Conservation (phyloP, 2,329 filamentous ascomycete species). For the Nakataea oryzae region DNA sequence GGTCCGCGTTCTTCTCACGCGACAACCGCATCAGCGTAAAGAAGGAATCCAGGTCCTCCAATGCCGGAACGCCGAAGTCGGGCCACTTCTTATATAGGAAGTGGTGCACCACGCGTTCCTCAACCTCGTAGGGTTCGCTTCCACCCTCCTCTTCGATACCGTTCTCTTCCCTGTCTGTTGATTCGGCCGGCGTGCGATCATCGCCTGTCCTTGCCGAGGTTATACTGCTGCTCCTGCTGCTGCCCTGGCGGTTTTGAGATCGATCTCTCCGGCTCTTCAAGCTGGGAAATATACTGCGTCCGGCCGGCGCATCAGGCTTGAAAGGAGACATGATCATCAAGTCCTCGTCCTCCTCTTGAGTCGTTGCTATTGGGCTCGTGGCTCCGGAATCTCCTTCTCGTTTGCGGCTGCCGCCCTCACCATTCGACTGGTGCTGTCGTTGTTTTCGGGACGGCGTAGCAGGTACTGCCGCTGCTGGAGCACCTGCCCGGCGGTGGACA, state of each 20-base stretch:
- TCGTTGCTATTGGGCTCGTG: background rate
- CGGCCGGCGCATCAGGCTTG: slow-evolving; percentile 4
- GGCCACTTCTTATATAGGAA: slow-evolving; percentile 83
- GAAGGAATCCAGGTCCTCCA: slow-evolving; percentile 57
- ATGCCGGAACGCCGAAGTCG: slow-evolving; percentile 73
- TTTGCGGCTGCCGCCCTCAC: background rate
- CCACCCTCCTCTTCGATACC: slow-evolving; percentile 12
- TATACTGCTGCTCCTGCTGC: background rate
- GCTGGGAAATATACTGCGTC: background rate
- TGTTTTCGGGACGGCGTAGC: background rate
- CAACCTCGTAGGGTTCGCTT: slow-evolving; percentile 13
- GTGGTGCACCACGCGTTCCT: slow-evolving; percentile 64
- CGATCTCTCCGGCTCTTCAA: background rate
- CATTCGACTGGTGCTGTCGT: background rate
- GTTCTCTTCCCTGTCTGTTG: background rate
- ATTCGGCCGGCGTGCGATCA: background rate
- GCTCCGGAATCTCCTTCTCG: background rate
- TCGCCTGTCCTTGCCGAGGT: background rate
- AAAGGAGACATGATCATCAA: slow-evolving; percentile 11
- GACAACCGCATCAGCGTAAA: slow-evolving; percentile 61
- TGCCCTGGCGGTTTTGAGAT: slow-evolving; percentile 9
- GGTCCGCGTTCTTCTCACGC: slow-evolving; percentile 40
- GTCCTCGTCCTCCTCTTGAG: slow-evolving; percentile 5
- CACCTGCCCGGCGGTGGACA: slow-evolving; percentile 19
- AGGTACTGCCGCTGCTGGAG: background rate